Percentiles rank a stretch among this genome's conserved stretches.
Evolutionary conservation across 148 eudicot genomes (phyloP).

Genomic region (Heliamphora exappendiculata): DNA sequence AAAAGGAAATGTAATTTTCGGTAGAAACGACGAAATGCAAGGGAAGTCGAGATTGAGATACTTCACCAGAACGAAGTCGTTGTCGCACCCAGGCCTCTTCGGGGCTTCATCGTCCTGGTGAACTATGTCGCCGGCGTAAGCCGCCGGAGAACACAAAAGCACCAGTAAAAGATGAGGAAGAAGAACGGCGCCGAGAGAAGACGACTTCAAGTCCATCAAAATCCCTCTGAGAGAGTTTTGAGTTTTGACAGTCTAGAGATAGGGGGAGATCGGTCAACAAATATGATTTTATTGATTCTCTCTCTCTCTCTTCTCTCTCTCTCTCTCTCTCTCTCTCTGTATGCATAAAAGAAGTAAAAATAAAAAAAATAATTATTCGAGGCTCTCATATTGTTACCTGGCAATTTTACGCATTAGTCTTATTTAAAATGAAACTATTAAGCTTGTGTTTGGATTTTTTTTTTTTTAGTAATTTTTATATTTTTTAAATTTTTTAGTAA

Average conservation of each 20-base stretch:
- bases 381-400: no score
- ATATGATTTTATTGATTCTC: no score
- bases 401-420: no score
- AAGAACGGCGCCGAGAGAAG: conserved; percentile 5
- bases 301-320: no score
- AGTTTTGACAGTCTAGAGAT: no score
- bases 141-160: conserved; percentile 19
- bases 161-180: conserved; percentile 14
- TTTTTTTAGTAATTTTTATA: no score
- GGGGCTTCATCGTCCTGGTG: conserved; percentile 84
- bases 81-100: conserved; percentile 74
- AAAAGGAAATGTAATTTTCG: no score
- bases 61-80: conserved; percentile 88
- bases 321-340: conserved; percentile 3
- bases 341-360: neutral
- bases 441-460: no score
- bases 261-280: no score
- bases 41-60: neutral
- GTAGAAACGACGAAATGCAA: neutral
- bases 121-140: conserved; percentile 76
- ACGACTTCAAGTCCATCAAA: conserved; percentile 16
- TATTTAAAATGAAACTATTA: no score
- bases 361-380: no score
- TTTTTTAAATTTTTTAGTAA: no score
- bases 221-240: neutral